Percentiles rank a stretch among this genome's conserved stretches.
phyloP scores from a whole-genome alignment of 768 basidiomycete genomes.

The Candolleomyces eurysporus region DNA sequence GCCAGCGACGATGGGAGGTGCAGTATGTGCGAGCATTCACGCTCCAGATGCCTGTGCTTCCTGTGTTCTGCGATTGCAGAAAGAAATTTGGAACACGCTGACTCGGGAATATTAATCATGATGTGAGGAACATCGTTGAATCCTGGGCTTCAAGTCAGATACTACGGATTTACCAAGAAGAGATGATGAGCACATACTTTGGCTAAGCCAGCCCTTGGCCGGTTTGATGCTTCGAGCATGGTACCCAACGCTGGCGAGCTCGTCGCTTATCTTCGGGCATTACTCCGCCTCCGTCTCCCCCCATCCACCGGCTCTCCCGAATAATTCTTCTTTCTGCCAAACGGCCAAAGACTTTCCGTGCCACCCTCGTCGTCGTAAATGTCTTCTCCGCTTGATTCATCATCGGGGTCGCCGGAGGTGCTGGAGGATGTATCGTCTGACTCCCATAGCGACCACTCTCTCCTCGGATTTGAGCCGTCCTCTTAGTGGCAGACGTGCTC shows the following conservation, averaged over 20 bases:
- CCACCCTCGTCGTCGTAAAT: constrained; percentile 2
- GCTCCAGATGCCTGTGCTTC: neutral
- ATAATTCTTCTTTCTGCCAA: constrained; percentile 3
- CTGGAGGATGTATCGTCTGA: constrained; percentile 5
- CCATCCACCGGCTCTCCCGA: neutral
- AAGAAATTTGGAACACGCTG: constrained; percentile 35
- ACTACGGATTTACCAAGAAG: no score
- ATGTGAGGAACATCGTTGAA: no score
- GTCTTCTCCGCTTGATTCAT: neutral
- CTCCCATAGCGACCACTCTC: constrained; percentile 3
- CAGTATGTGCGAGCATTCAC: constrained; percentile 1
- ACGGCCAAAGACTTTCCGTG: constrained; percentile 7
- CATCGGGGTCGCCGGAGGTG: neutral
- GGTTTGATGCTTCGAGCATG: constrained; percentile 35
- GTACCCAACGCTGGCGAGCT: constrained; percentile 54
- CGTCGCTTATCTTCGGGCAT: constrained; percentile 40
- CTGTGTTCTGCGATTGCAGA: constrained; percentile 1
- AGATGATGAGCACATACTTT: no score
- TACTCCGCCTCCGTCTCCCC: constrained; percentile 17
- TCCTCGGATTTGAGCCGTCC: constrained; percentile 14
- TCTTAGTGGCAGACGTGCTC: constrained; percentile 7
- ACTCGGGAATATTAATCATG: constrained; percentile 45
- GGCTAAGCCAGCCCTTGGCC: no score
- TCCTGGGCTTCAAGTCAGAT: no score
- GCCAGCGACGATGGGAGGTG: constrained; percentile 30